Conservation (phyloP, 2,329 filamentous ascomycete species). For the Pseudocercospora crystallina region DNA sequence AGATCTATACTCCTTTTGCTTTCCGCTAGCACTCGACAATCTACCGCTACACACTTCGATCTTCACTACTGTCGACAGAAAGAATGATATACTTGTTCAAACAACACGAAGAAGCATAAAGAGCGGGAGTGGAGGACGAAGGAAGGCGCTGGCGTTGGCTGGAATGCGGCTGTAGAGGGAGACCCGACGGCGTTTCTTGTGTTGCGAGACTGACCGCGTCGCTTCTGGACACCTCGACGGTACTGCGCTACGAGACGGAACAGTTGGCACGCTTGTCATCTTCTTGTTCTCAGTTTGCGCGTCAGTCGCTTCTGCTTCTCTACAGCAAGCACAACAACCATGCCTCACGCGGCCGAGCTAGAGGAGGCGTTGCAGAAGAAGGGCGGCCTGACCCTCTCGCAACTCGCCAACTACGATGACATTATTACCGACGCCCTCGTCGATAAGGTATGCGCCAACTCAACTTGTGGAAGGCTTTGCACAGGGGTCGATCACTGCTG, state of each 20-base stretch:
- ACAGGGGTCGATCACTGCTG: conserved; percentile 6
- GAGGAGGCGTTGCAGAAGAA: conserved; percentile 55
- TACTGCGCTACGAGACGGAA: no score
- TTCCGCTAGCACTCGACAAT: no score
- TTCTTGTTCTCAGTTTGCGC: background rate
- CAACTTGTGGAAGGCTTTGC: no score
- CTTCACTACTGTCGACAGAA: background rate
- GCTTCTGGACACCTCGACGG: background rate
- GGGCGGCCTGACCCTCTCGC: conserved; percentile 77
- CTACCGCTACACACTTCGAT: no score
- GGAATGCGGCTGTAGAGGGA: conserved; percentile 12
- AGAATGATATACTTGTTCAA: conserved; percentile 4
- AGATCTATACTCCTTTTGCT: no score
- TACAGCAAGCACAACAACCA: conserved; percentile 8
- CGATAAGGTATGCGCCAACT: conserved; percentile 71
- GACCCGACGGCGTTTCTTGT: background rate
- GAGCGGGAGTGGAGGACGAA: background rate
- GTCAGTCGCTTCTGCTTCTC: conserved; percentile 8
- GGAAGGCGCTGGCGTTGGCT: background rate
- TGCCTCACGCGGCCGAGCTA: conserved; percentile 38
- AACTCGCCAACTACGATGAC: conserved; percentile 92
- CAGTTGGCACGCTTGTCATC: background rate
- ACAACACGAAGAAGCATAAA: conserved; percentile 2
- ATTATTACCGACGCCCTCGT: conserved; percentile 92
- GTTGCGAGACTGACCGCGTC: background rate